Evolutionary conservation across 2,329 filamentous ascomycete species (phyloP).

Genomic region (Fusarium lyarnte): DNA sequence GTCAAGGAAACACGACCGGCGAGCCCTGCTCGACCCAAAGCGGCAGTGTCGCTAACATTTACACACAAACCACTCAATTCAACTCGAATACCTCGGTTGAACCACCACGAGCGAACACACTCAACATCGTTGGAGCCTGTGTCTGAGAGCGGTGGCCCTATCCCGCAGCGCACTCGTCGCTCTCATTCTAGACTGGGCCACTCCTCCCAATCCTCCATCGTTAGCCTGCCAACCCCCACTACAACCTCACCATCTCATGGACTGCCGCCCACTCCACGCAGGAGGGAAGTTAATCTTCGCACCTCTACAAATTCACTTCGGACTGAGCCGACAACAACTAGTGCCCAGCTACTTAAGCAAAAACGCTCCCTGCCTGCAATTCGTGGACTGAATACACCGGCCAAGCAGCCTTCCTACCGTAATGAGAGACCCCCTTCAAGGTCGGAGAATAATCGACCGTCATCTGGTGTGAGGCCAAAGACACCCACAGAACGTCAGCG

Average conservation of each 20-base stretch:
- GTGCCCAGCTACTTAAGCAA: slow-evolving; percentile 69
- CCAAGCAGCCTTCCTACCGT: slow-evolving; percentile 58
- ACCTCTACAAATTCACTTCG: slow-evolving; percentile 64
- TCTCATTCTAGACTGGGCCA: slow-evolving; percentile 76
- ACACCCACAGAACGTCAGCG: slow-evolving; percentile 74
- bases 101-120: slow-evolving; percentile 74
- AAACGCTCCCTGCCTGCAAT: slow-evolving; percentile 73
- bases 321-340: slow-evolving; percentile 71
- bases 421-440: slow-evolving; percentile 70
- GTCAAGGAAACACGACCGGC: slow-evolving; percentile 76
- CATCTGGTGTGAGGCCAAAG: slow-evolving; percentile 68
- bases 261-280: slow-evolving; percentile 67
- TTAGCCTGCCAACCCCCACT: slow-evolving; percentile 69
- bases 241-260: slow-evolving; percentile 65
- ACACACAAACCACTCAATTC: slow-evolving; percentile 74
- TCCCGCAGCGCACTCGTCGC: slow-evolving; percentile 65
- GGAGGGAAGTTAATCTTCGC: slow-evolving; percentile 67
- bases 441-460: slow-evolving; percentile 61
- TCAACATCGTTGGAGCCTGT: slow-evolving; percentile 86
- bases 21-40: slow-evolving; percentile 76
- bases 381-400: slow-evolving; percentile 60
- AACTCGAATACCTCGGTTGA: slow-evolving; percentile 83
- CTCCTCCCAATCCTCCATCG: slow-evolving; percentile 73
- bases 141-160: slow-evolving; percentile 84
- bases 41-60: slow-evolving; percentile 89